Percentiles rank a stretch among this genome's conserved stretches.
These are phyloP conservation scores for Pseudogymnoascus sp. DNA, from an alignment of 2,329 filamentous ascomycete genomes.

Conservation along the genomic window DNA sequence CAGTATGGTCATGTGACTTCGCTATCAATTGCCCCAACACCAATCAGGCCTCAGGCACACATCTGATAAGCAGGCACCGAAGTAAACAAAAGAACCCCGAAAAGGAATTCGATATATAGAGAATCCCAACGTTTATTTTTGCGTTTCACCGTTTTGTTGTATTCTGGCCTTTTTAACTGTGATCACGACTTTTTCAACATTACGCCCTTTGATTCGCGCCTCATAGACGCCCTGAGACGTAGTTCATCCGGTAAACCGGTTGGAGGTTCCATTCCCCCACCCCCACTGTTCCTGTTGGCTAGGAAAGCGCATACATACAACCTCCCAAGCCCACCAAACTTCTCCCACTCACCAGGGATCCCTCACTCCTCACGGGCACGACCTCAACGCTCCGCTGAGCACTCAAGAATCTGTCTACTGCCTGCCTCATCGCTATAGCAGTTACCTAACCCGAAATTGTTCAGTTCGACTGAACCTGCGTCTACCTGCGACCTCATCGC, in stretches of 20 bases:
- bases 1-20: background rate
- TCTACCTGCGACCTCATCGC: slow-evolving; percentile 1
- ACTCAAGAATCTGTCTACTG: background rate
- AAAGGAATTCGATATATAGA: slow-evolving; percentile 8
- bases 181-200: background rate
- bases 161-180: background rate
- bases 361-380: slow-evolving; percentile 5
- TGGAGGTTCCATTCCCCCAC: slow-evolving; percentile 6
- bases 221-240: background rate
- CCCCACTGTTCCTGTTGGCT: slow-evolving; percentile 9
- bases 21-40: background rate
- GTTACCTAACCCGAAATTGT: slow-evolving; percentile 2
- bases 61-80: slow-evolving; percentile 8
- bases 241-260: slow-evolving; percentile 5
- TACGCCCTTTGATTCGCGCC: background rate
- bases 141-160: background rate
- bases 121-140: slow-evolving; percentile 4
- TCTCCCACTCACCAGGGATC: slow-evolving; percentile 8
- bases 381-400: slow-evolving; percentile 7
- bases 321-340: slow-evolving; percentile 8
- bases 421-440: background rate
- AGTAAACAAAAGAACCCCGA: background rate
- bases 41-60: background rate
- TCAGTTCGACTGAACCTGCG: background rate
- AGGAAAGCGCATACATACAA: slow-evolving; percentile 9